Conservation (phyloP, 495 filamentous ascomycete genomes). For the Parachaetomium inaequale region DNA sequence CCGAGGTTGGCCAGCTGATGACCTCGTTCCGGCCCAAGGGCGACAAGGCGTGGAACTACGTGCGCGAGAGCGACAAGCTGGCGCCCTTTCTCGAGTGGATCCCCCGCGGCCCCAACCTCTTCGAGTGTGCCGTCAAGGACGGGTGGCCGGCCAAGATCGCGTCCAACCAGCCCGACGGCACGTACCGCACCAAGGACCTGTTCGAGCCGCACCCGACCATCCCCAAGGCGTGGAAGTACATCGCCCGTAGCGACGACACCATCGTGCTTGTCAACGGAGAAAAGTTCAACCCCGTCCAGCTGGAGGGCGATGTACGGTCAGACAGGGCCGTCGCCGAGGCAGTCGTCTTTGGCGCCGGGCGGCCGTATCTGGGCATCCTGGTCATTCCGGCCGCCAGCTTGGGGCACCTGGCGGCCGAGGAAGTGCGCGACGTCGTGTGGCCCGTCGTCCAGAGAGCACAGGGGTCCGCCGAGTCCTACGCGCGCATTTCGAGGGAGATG, state of each 20-base stretch:
- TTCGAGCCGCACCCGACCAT: conserved; percentile 60
- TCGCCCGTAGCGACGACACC: conserved; percentile 58
- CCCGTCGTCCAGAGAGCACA: not conserved
- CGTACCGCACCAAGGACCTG: conserved; percentile 49
- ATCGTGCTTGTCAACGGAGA: conserved; percentile 65
- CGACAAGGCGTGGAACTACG: conserved; percentile 5
- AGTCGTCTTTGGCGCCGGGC: conserved; percentile 55
- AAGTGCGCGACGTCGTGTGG: not conserved
- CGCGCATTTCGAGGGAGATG: conserved; percentile 51
- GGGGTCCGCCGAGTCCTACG: conserved; percentile 34
- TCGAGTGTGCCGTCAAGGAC: not conserved
- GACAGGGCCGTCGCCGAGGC: conserved; percentile 23
- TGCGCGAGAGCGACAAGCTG: not conserved
- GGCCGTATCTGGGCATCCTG: conserved; percentile 8
- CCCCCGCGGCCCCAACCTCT: not conserved
- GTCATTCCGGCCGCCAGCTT: not conserved
- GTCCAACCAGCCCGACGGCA: conserved; percentile 2
- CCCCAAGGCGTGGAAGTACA: conserved; percentile 60
- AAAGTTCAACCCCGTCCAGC: conserved; percentile 59
- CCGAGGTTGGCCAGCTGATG: conserved; percentile 3
- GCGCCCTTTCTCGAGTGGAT: not conserved
- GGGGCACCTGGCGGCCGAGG: not conserved
- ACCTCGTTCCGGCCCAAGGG: not conserved
- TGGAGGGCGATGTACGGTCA: not conserved
- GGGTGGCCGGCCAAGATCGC: no score